These are phyloP conservation scores for Chamaenerion angustifolium DNA, from an alignment of 345 rosid genomes.

Conservation along the genomic window DNA sequence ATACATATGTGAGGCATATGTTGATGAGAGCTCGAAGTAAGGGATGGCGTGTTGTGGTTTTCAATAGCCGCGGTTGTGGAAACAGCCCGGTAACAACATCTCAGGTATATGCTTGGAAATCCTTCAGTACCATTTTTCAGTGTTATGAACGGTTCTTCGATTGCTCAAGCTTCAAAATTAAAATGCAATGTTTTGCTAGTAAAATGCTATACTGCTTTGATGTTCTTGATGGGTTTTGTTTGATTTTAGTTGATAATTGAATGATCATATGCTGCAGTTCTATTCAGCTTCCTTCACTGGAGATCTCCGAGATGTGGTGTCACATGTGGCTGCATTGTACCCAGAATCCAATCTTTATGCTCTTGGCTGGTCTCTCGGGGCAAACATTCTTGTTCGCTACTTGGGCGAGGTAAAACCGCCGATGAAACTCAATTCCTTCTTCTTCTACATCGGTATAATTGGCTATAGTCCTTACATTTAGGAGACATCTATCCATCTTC, in stretches of 20 bases:
- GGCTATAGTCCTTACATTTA: too few relatives aligned
- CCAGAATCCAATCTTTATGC: slow-evolving; percentile 80
- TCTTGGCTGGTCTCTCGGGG: slow-evolving; percentile 93
- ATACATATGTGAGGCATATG: slow-evolving; percentile 77
- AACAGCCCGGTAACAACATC: slow-evolving; percentile 74
- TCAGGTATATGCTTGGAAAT: slow-evolving; percentile 29
- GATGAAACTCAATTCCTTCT: not conserved
- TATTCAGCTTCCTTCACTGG: slow-evolving; percentile 94
- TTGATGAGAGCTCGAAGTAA: slow-evolving; percentile 42
- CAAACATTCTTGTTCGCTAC: slow-evolving; percentile 82
- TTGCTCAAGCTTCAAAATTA: too few relatives aligned
- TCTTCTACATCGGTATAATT: not conserved
- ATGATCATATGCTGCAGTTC: slow-evolving; percentile 45
- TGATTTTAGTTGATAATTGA: slow-evolving; percentile 3
- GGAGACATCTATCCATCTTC: too few relatives aligned
- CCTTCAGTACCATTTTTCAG: not conserved
- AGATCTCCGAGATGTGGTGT: slow-evolving; percentile 62
- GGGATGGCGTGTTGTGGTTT: slow-evolving; percentile 86
- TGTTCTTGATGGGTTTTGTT: too few relatives aligned
- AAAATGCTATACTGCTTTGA: too few relatives aligned
- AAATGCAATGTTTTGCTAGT: too few relatives aligned
- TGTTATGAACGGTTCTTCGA: not conserved
- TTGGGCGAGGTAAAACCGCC: slow-evolving; percentile 49
- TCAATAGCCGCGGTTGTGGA: slow-evolving; percentile 83
- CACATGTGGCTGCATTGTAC: slow-evolving; percentile 38